phyloP scores from a whole-genome alignment of 1,139 yeast genomes.

The Kluyveromyces sp. region DNA sequence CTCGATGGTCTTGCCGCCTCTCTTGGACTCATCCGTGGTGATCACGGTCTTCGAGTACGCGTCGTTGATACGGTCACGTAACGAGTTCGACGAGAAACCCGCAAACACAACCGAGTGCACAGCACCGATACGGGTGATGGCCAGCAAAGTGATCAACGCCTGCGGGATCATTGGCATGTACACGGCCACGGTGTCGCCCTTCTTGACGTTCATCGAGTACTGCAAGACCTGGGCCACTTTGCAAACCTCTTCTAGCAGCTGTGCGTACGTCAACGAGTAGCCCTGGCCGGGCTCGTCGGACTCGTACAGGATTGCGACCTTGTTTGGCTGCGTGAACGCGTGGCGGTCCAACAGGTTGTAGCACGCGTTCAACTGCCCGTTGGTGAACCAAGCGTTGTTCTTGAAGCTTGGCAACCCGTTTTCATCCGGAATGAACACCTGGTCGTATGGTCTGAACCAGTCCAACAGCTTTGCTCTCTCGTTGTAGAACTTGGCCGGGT shows the following conservation, averaged over 20 bases:
- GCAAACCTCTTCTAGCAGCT: slow-evolving; percentile 61
- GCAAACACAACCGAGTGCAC: slow-evolving; percentile 81
- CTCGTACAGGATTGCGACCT: slow-evolving; percentile 73
- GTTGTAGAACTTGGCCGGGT: slow-evolving; percentile 62
- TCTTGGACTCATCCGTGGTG: slow-evolving; percentile 72
- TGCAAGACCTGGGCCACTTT: slow-evolving; percentile 64
- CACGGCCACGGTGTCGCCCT: slow-evolving; percentile 81
- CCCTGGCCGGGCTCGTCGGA: slow-evolving; percentile 71
- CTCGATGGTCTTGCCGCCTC: slow-evolving; percentile 80
- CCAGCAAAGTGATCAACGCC: slow-evolving; percentile 65
- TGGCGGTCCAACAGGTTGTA: slow-evolving; percentile 78
- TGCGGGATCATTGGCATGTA: slow-evolving; percentile 85
- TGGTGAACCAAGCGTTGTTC: slow-evolving; percentile 70
- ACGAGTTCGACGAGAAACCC: slow-evolving; percentile 70
- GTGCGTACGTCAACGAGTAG: slow-evolving; percentile 58
- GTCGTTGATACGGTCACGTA: slow-evolving; percentile 69
- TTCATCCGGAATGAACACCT: slow-evolving; percentile 48
- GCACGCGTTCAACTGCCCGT: slow-evolving; percentile 70
- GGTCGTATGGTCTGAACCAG: slow-evolving; percentile 60
- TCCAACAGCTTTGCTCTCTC: slow-evolving; percentile 52
- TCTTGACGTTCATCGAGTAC: slow-evolving; percentile 55
- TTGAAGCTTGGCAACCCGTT: slow-evolving; percentile 44
- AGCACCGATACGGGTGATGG: slow-evolving; percentile 73
- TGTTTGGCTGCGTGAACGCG: slow-evolving; percentile 63
- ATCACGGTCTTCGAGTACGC: slow-evolving; percentile 69